Percentiles rank a stretch among this genome's conserved stretches.
These are phyloP conservation scores for Ramaria rubella DNA, from an alignment of 768 basidiomycete genomes.

Conservation along the genomic window DNA sequence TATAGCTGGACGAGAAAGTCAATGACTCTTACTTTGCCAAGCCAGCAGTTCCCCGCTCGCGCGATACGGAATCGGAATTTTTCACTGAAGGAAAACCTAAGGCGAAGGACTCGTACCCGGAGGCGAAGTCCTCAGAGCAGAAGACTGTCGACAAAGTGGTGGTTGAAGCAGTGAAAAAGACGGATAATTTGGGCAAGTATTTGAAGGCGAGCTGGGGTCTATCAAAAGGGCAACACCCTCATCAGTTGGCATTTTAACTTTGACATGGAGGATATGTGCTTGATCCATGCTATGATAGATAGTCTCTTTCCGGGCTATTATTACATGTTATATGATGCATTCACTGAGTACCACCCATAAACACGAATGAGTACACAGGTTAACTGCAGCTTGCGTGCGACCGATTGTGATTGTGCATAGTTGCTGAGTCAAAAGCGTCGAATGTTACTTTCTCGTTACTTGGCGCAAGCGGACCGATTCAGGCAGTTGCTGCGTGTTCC, in stretches of 20 bases:
- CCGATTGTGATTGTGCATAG: neutral
- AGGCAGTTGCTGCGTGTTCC: neutral
- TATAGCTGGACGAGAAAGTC: conserved; percentile 80
- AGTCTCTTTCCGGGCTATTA: conserved; percentile 15
- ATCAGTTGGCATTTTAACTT: conserved; percentile 80
- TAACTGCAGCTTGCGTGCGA: neutral
- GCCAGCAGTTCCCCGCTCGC: conserved; percentile 55
- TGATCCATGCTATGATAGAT: conserved; percentile 15
- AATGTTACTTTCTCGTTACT: neutral
- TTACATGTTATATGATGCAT: conserved; percentile 28
- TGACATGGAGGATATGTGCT: conserved; percentile 7
- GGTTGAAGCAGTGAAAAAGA: conserved; percentile 82
- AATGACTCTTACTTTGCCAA: conserved; percentile 94
- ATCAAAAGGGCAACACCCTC: conserved; percentile 95
- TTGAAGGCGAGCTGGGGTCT: conserved; percentile 89
- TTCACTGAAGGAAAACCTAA: conserved; percentile 92
- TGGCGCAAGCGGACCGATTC: neutral
- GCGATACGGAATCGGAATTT: conserved; percentile 94
- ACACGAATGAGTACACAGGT: neutral
- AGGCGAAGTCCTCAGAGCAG: conserved; percentile 85
- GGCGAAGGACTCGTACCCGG: conserved; percentile 79
- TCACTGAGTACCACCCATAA: neutral
- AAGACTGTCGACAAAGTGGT: conserved; percentile 78
- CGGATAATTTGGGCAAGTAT: conserved; percentile 87
- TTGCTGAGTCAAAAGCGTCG: too few species aligned